Conservation (phyloP, 1,139 yeast species). For the Sugiyamaella xylanicola region DNA sequence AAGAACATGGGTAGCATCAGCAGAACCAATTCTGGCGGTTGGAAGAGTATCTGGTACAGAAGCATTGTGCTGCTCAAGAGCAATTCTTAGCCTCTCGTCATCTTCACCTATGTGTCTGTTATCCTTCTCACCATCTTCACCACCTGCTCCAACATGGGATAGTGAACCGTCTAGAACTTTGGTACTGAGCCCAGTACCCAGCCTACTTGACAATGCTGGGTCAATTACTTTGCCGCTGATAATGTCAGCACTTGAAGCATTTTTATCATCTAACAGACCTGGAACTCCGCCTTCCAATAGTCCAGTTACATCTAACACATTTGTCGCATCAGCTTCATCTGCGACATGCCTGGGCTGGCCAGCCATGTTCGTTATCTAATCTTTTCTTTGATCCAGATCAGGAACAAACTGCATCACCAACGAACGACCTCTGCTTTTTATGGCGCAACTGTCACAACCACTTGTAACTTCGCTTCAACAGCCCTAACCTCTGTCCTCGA, state of each 20-base stretch:
- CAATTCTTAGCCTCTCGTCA: conserved; percentile 9
- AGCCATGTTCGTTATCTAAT: conserved; percentile 7
- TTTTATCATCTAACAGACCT: background rate
- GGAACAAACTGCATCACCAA: background rate
- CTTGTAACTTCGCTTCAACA: background rate
- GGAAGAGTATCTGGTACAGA: too few species aligned
- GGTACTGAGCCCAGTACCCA: background rate
- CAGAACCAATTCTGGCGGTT: background rate
- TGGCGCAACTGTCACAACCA: conserved; percentile 13
- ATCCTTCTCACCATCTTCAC: too few species aligned
- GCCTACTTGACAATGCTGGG: conserved; percentile 5
- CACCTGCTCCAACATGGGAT: too few species aligned
- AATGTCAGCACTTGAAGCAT: background rate
- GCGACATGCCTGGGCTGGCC: background rate
- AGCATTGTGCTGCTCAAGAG: conserved; percentile 17
- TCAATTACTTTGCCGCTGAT: conserved; percentile 13
- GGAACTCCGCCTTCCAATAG: conserved; percentile 6
- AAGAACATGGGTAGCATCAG: background rate
- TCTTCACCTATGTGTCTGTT: too few species aligned
- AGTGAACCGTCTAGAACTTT: too few species aligned
- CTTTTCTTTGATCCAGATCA: background rate
- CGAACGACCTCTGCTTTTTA: background rate
- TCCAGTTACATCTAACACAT: conserved; percentile 13
- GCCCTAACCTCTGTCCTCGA: background rate
- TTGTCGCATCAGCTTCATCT: background rate